Base-by-base conservation (phyloP, 2,329 filamentous ascomycete genomes). In the Sclerotinia spermophila region DNA sequence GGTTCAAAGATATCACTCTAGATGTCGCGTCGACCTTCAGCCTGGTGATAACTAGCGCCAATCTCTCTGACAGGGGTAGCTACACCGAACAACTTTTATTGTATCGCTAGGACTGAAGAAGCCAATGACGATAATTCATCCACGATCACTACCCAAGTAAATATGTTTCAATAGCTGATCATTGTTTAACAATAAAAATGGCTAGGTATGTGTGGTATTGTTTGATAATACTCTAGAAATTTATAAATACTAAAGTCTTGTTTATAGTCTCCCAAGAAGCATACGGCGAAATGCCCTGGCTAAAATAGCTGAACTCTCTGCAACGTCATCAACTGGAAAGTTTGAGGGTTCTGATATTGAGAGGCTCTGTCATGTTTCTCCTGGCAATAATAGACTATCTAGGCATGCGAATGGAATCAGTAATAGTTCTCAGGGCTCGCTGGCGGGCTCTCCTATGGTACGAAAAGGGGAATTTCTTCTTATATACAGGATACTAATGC, bases 261-360 rank as follows among this genome's bases (percentile, higher is more conserved):
- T 40, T 44, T 24, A 48, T 51, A 79, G 77, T 70, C 59, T 72
- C 81, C 81, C 84, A 73, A 84, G 84, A 78, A 83, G 87, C 76
- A 85, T 90, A 73, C 87, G 89, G 78, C 86, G 86, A 73, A 84
- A 84, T 78, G 89, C 89, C 74, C 82, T 91, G 70, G 83, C 90
- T 80, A 90, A 88, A 81, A 89, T 91, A 74, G 89, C 89, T 56
- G 83, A 84, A 60, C 83, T 91, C 68, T 89, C 89, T 21, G 86
- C 88, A 40, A 82, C 84, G 56, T 85, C 82, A 78, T 81, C 86
- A 27, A 80, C 82, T 59, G 82, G 84, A 19, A 82, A 86, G 2
- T 87, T 87, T 75, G 87, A 90, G 76, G 84, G 85, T 78, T 88
- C 88, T 65, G 89, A 90, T 73, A 84, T 91, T 69, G 87, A 90